Evolutionary conservation across 139 green algal species (phyloP).

Genomic region (Closterium sp.): DNA sequence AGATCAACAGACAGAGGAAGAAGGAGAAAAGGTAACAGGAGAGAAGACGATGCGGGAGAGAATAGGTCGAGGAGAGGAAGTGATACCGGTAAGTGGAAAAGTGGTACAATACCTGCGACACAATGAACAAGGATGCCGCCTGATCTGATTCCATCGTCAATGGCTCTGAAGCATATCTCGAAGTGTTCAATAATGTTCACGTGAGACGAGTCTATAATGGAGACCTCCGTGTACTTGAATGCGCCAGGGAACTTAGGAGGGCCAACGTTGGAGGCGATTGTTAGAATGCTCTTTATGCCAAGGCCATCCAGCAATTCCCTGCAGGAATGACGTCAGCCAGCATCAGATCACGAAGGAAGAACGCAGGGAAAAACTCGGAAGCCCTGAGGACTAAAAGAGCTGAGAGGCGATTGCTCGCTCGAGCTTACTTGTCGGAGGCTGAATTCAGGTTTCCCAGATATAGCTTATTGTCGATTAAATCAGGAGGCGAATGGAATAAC

Average conservation of each 20-base stretch:
- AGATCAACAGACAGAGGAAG: neutral
- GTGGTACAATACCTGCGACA: neutral
- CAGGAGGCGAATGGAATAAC: neutral
- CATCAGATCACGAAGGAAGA: neutral
- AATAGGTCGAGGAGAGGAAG: neutral
- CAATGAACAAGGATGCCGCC: conserved; percentile 8
- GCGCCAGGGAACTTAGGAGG: neutral
- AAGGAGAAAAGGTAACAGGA: neutral
- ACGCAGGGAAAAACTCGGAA: neutral
- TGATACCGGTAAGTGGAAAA: neutral
- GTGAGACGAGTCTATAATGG: neutral
- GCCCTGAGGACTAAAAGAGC: neutral
- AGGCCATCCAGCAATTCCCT: neutral
- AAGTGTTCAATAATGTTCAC: neutral
- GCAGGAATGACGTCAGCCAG: neutral
- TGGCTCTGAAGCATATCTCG: neutral
- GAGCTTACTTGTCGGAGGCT: neutral
- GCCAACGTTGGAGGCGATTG: neutral
- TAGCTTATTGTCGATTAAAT: neutral
- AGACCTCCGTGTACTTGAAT: neutral
- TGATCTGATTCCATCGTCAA: neutral
- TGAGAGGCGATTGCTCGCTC: neutral
- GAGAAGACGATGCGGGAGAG: neutral
- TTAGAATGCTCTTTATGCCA: neutral
- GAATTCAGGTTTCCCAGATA: neutral